Base-by-base conservation (phyloP, 257 asterid genomes). In the Thymus quinquecostatus region DNA sequence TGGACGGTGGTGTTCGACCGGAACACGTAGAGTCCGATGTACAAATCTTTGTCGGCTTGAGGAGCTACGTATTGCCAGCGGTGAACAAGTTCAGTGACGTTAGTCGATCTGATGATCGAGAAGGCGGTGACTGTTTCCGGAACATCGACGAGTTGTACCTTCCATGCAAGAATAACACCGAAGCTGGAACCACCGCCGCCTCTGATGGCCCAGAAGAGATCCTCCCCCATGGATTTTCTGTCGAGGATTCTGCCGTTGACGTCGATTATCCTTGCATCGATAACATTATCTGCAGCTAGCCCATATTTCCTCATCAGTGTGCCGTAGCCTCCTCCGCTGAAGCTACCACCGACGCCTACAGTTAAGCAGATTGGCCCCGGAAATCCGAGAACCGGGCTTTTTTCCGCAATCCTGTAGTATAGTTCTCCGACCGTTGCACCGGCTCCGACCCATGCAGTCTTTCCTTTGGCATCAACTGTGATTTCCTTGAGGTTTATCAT, bases 171-270 rank as follows among this genome's bases (percentile, higher is more conserved):
- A 1, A 82, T 69, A 8, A 82, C 69, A 2, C 83, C 75, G 6
- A 78, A 75, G 64, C 86, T 81, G 3, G 79, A 78, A 2, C 76
- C 81, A 2, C 85, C 83, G 2, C 81, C 85, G 1, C 82, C 85
- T 59, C 78, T 54, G 8, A 77, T 78, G 11, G 82, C 82, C 82
- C 80, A 81, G 73, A 79, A 81, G 30, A 77, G 70, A 8, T 70
- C 82, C 30, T 74, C 77, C 0, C 85, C 82, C 82, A 78, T 81
- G n/a, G 81, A 74, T 64, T 67, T 41, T 21, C 81, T 53, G 29
- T 75, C 69, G 0, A 78, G 76, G 5, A 75, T 72, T 6, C 50
- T 78, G 0, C 86, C 86, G 8, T 75, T 29, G 3, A 63, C 85
- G 10, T 81, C 79, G 65, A 69, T 51, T 10, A 69, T 56, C 56